Evolutionary conservation across 768 basidiomycete species (phyloP), one percentile per base, ranked within the genome.

Genomic region (Mycena olivaceomarginata): DNA sequence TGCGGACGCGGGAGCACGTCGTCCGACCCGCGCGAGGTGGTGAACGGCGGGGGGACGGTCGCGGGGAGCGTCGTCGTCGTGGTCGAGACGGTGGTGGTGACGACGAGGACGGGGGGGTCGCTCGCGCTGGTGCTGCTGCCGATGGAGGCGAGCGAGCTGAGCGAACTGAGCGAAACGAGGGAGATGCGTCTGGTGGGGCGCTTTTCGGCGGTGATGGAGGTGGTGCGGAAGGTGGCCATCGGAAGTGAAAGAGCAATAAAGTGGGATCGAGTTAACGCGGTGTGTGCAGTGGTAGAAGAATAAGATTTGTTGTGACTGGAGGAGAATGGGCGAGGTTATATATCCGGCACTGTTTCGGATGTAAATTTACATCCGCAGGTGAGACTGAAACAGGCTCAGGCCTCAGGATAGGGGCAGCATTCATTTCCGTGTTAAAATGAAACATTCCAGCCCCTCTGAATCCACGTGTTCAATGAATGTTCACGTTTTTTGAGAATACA

Each of bases 1-100:
- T 40, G 66, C 18, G 73, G 73, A 5, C 45, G 65, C n/a, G 73
- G 73, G 5, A 74, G 67, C 10, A 25, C 12, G 9, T 74, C 67
- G 59, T 74, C 67, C 57, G 73, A 74, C 8, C 73, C 73, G 5
- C 48, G 73, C 2, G 73, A 74, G 25, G 59, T 37, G 13, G 73
- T 37, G 51, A 74, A 74, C 22, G 73, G 73, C 46, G 67, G 73
- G 0, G 73, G 73, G 2, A 74, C 73, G 5, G 73, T 57, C 20
- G 39, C 60, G 20, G 73, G 73, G 12, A 51, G 51, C 1, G 43
- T 46, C 4, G 40, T 15, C 48, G 43, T 67, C 18, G 73, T 67
- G 15, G 65, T 74, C 62, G 45, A 62, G 16, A 72, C 20, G 11
- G 72, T 74, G 43, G 60, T 67, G 57, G 40, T 67, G 41, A 74